phyloP scores from a whole-genome alignment of 2,329 filamentous ascomycete species.

The Colletotrichum sidae region DNA sequence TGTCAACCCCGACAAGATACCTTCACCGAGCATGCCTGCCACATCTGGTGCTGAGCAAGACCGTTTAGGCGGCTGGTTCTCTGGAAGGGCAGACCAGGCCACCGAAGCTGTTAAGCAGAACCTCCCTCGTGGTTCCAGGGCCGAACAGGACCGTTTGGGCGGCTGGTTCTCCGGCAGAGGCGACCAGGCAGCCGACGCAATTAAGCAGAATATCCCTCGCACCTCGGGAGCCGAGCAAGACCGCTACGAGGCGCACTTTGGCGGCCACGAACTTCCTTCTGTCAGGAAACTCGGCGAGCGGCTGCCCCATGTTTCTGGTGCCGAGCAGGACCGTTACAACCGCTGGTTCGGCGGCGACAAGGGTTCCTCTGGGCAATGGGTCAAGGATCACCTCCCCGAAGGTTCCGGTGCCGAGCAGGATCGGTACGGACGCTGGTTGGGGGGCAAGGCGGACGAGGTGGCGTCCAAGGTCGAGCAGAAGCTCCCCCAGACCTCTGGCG shows the following conservation, averaged over 20 bases:
- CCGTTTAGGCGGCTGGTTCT: conserved; percentile 38
- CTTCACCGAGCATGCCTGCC: conserved; percentile 25
- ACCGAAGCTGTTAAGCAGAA: not conserved
- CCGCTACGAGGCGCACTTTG: conserved; percentile 40
- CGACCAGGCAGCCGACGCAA: conserved; percentile 20
- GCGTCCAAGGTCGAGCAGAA: conserved; percentile 27
- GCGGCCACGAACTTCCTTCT: conserved; percentile 34
- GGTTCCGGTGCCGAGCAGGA: conserved; percentile 40
- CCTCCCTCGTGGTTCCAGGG: conserved; percentile 20
- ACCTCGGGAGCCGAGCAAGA: conserved; percentile 41
- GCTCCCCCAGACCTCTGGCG: conserved; percentile 31
- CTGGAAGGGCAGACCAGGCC: conserved; percentile 12
- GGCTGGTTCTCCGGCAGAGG: conserved; percentile 31
- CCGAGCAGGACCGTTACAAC: conserved; percentile 39
- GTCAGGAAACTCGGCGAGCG: conserved; percentile 10
- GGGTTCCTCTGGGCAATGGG: conserved; percentile 12
- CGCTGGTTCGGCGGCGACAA: conserved; percentile 38
- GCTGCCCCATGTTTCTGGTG: conserved; percentile 32
- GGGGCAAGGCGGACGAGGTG: conserved; percentile 17
- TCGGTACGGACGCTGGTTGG: conserved; percentile 35
- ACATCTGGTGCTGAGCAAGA: conserved; percentile 34
- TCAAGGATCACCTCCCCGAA: conserved; percentile 24
- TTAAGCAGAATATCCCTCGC: conserved; percentile 31
- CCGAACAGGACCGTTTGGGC: conserved; percentile 31
- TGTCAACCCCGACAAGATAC: conserved; percentile 31